phyloP scores from a whole-genome alignment of 1,284 basidiomycete genomes.

The Pulveroboletus ridleyi region DNA sequence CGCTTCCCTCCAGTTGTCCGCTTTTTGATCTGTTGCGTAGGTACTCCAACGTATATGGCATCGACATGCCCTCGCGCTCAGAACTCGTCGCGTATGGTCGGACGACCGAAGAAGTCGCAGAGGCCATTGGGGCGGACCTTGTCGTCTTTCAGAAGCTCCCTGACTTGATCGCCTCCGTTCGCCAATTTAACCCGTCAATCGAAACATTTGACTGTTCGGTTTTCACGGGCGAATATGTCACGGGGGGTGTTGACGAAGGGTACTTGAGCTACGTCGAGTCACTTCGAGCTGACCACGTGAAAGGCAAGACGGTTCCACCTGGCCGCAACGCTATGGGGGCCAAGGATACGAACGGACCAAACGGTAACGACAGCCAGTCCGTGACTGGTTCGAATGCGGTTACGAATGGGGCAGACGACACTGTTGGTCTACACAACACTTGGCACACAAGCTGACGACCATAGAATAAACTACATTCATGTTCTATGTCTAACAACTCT shows the following conservation, averaged over 20 bases:
- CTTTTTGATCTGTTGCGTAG: conserved; percentile 44
- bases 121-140: conserved; percentile 93
- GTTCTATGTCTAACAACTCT: conserved; percentile 8
- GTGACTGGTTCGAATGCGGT: conserved; percentile 43
- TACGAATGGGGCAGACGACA: conserved; percentile 71
- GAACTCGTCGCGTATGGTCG: conserved; percentile 95
- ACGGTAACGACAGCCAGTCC: conserved; percentile 28
- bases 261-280: conserved; percentile 85
- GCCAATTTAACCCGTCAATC: conserved; percentile 86
- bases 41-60: conserved; percentile 97
- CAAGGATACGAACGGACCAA: conserved; percentile 42
- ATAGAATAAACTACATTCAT: conserved; percentile 9
- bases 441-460: conserved; percentile 49
- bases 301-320: conserved; percentile 47
- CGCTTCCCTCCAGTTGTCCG: neutral
- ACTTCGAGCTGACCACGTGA: conserved; percentile 87
- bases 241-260: conserved; percentile 90
- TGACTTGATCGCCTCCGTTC: conserved; percentile 90
- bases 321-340: conserved; percentile 43
- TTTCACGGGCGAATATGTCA: conserved; percentile 97
- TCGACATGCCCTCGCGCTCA: conserved; percentile 97
- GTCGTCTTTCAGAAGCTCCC: conserved; percentile 98
- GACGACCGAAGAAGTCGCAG: conserved; percentile 79
- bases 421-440: conserved; percentile 79
- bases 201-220: conserved; percentile 95